Evolutionary conservation across 2,329 filamentous ascomycete genomes (phyloP).

Genomic region (Aureobasidium sp.): DNA sequence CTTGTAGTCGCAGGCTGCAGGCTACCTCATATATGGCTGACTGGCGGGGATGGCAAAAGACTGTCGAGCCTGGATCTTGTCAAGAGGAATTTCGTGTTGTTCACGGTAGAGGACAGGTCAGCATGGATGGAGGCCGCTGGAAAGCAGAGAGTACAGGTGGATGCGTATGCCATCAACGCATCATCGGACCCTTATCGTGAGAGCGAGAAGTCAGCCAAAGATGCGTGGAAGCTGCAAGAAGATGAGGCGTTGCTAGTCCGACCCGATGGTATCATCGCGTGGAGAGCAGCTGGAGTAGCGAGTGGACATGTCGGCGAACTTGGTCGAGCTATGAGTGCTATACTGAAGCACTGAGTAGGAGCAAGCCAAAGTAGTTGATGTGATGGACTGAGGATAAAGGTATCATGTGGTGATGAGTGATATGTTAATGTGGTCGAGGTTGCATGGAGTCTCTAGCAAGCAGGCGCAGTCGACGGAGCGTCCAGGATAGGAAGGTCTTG

Average conservation of each 20-base stretch:
- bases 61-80: conserved; percentile 6
- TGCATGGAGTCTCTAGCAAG: not conserved
- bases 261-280: not conserved
- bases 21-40: not conserved
- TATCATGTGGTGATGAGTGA: no score
- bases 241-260: not conserved
- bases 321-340: not conserved
- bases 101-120: not conserved
- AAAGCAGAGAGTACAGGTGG: not conserved
- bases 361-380: not conserved
- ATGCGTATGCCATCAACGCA: not conserved
- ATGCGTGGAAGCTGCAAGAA: not conserved
- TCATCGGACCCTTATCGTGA: not conserved
- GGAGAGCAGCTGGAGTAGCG: not conserved
- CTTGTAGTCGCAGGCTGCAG: not conserved
- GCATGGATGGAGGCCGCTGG: not conserved
- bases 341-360: not conserved
- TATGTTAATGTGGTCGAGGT: not conserved
- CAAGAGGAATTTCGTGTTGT: not conserved
- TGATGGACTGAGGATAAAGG: not conserved
- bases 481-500: conserved; percentile 4
- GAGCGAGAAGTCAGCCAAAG: not conserved
- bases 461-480: not conserved
- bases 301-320: not conserved
- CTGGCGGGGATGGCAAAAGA: not conserved